These are phyloP conservation scores for Solanum ossicruentum DNA, from an alignment of 257 asterid genomes.

Conservation along the genomic window DNA sequence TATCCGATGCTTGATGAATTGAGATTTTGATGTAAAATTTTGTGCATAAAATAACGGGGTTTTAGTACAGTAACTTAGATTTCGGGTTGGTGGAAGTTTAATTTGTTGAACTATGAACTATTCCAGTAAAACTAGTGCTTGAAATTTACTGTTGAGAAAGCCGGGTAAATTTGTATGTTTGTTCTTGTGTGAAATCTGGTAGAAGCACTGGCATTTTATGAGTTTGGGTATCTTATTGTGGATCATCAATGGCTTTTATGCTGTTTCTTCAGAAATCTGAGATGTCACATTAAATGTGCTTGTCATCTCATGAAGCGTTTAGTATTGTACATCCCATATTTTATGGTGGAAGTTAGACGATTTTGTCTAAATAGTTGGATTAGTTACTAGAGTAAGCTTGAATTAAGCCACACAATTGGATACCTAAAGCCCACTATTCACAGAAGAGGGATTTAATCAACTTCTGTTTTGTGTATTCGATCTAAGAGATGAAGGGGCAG, in stretches of 20 bases:
- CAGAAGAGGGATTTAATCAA: neutral
- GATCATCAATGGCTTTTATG: slow-evolving; percentile 7
- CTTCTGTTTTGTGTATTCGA: neutral
- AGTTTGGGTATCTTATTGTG: slow-evolving; percentile 21
- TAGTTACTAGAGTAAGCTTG: neutral
- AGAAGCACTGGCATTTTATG: slow-evolving; percentile 14
- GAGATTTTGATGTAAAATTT: neutral
- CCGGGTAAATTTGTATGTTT: slow-evolving; percentile 14
- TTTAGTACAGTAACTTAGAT: slow-evolving; percentile 4
- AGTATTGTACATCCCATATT: neutral
- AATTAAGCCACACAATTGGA: neutral
- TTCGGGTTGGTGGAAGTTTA: slow-evolving; percentile 4
- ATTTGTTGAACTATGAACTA: slow-evolving; percentile 1
- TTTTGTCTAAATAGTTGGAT: neutral
- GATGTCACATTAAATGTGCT: slow-evolving; percentile 16
- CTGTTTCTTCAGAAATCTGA: slow-evolving; percentile 24
- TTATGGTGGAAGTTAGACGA: neutral
- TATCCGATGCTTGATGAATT: neutral
- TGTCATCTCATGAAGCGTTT: slow-evolving; percentile 16
- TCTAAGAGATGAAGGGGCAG: neutral
- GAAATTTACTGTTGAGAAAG: slow-evolving; percentile 23
- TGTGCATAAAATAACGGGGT: slow-evolving; percentile 40
- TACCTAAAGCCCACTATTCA: neutral
- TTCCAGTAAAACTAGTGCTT: slow-evolving; percentile 4
- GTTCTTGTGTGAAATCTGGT: slow-evolving; percentile 4